Conservation (phyloP, 2,329 filamentous ascomycete genomes). For the Phoma sp. region DNA sequence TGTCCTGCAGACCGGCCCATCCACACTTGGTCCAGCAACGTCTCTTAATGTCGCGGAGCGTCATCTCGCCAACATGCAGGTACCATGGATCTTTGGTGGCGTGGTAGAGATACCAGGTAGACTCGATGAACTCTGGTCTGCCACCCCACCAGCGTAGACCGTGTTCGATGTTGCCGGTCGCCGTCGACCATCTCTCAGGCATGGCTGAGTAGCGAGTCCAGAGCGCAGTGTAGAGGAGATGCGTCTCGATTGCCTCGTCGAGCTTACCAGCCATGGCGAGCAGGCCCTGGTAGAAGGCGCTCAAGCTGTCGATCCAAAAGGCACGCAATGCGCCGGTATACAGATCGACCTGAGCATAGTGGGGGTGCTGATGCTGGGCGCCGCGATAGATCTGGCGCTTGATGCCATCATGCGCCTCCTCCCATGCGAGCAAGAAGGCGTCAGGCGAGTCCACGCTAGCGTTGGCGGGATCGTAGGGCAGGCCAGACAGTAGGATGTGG, state of each 20-base stretch:
- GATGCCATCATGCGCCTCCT: conserved; percentile 83
- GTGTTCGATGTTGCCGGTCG: conserved; percentile 81
- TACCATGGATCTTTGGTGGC: conserved; percentile 97
- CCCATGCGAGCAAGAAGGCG: conserved; percentile 82
- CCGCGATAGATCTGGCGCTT: conserved; percentile 90
- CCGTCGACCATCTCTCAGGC: conserved; percentile 91
- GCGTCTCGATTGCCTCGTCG: conserved; percentile 88
- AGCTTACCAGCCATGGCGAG: conserved; percentile 85
- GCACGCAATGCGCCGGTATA: conserved; percentile 86
- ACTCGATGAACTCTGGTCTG: conserved; percentile 95
- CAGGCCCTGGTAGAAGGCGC: conserved; percentile 92
- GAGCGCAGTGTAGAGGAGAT: conserved; percentile 87
- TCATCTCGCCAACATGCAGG: conserved; percentile 94
- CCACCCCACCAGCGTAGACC: conserved; percentile 95
- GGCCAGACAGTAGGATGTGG: conserved; percentile 85
- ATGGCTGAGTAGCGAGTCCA: conserved; percentile 96
- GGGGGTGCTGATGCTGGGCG: conserved; percentile 77
- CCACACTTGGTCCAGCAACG: conserved; percentile 91
- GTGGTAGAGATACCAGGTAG: conserved; percentile 92
- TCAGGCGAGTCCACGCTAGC: conserved; percentile 73
- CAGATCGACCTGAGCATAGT: conserved; percentile 90
- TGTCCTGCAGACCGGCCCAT: conserved; percentile 79
- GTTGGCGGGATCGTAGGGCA: conserved; percentile 50
- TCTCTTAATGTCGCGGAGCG: conserved; percentile 82
- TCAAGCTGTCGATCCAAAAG: conserved; percentile 95